A percentile compares a stretch with the other conserved stretches of the same genome.
phyloP scores from a whole-genome alignment of 1,139 yeast genomes.

The Schizosaccharomyces versatilis region DNA sequence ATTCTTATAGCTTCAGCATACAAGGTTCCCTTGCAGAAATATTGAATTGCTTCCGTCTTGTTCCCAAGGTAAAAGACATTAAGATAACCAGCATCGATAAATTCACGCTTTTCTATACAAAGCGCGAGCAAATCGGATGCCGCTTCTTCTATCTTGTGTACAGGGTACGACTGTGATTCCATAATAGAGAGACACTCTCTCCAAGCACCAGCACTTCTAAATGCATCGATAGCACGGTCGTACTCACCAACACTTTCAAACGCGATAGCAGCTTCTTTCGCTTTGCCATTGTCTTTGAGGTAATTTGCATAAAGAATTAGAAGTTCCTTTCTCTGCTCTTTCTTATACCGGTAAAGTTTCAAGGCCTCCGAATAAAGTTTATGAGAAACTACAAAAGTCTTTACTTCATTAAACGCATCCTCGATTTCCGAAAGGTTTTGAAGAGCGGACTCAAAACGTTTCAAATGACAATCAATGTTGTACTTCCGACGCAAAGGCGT shows the following conservation, averaged over 20 bases:
- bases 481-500: constrained; percentile 45
- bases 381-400: constrained; percentile 51
- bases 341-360: constrained; percentile 35
- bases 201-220: constrained; percentile 48
- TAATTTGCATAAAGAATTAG: constrained; percentile 12
- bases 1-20: constrained; percentile 59
- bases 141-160: constrained; percentile 9
- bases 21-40: constrained; percentile 53
- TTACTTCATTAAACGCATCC: constrained; percentile 33
- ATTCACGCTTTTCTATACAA: constrained; percentile 48
- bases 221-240: constrained; percentile 45
- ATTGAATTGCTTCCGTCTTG: constrained; percentile 36
- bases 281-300: constrained; percentile 15
- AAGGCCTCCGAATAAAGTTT: constrained; percentile 53
- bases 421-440: constrained; percentile 32
- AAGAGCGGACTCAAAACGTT: constrained; percentile 46
- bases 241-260: constrained; percentile 44
- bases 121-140: constrained; percentile 29
- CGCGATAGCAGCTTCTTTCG: constrained; percentile 51
- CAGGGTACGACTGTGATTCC: constrained; percentile 18
- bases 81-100: constrained; percentile 66
- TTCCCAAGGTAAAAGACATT: constrained; percentile 40
- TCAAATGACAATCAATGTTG: constrained; percentile 58
- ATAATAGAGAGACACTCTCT: constrained; percentile 54
- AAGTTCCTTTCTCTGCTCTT: constrained; percentile 28